Percentiles rank a stretch among this genome's conserved stretches.
Evolutionary conservation across 2,329 filamentous ascomycete species (phyloP).

Genomic region (Westerdykella sp.): DNA sequence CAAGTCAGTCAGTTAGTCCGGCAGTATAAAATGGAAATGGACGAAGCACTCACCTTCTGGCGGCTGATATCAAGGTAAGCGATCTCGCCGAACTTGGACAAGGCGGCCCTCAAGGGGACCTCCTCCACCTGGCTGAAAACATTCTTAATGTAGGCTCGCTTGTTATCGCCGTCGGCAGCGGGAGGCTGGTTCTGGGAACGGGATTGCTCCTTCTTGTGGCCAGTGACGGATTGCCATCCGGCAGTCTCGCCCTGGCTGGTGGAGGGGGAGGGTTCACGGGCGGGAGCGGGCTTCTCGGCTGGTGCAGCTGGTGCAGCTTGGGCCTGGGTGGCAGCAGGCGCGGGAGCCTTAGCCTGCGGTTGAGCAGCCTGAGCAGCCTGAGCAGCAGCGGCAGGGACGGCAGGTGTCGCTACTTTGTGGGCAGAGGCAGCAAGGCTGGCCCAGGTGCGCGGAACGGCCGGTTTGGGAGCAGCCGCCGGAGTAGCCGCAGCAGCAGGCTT

Average conservation of each 20-base stretch:
- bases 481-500: constrained; percentile 53
- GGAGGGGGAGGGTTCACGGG: constrained; percentile 33
- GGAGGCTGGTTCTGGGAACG: constrained; percentile 61
- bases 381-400: constrained; percentile 31
- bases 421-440: constrained; percentile 60
- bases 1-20: constrained; percentile 10
- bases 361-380: constrained; percentile 26
- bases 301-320: constrained; percentile 14
- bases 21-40: not conserved
- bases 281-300: constrained; percentile 27
- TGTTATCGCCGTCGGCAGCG: constrained; percentile 63
- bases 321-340: constrained; percentile 23
- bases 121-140: constrained; percentile 83
- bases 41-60: constrained; percentile 59
- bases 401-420: constrained; percentile 40
- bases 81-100: constrained; percentile 64
- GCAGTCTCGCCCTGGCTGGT: constrained; percentile 50
- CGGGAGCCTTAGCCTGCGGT: constrained; percentile 30
- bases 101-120: constrained; percentile 61
- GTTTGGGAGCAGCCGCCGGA: constrained; percentile 53
- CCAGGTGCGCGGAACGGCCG: constrained; percentile 60
- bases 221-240: constrained; percentile 81
- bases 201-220: constrained; percentile 78
- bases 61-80: constrained; percentile 60
- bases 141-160: constrained; percentile 89